Percentiles rank a stretch among this genome's conserved stretches.
phyloP scores from a whole-genome alignment of 2,329 filamentous ascomycete species.

The Huntiella abstrusa region DNA sequence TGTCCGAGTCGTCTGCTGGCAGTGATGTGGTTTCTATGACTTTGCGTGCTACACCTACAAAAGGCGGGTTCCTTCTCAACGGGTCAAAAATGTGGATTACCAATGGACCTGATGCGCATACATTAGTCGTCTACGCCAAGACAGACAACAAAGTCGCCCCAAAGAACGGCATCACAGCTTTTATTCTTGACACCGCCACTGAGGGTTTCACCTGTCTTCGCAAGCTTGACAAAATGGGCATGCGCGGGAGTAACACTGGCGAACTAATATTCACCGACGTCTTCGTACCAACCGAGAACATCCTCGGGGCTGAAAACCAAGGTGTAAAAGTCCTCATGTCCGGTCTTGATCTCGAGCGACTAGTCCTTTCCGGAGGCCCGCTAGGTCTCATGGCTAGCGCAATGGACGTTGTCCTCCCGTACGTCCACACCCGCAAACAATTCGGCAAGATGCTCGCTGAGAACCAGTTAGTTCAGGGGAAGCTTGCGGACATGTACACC shows the following conservation, averaged over 20 bases:
- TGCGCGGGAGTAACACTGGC: conserved; percentile 92
- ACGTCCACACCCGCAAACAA: conserved; percentile 74
- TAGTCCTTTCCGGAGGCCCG: conserved; percentile 80
- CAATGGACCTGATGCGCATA: conserved; percentile 86
- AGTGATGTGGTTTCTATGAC: conserved; percentile 95
- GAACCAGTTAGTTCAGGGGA: conserved; percentile 85
- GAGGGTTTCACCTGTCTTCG: conserved; percentile 70
- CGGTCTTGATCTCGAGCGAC: conserved; percentile 78
- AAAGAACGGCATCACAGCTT: conserved; percentile 86
- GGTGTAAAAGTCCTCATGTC: conserved; percentile 91
- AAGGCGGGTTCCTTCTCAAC: conserved; percentile 71
- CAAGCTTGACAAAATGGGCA: conserved; percentile 95
- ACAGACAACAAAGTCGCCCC: conserved; percentile 42
- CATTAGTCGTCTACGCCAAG: conserved; percentile 93
- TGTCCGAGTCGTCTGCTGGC: conserved; percentile 83
- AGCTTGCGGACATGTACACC: conserved; percentile 93
- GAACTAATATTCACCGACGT: conserved; percentile 82
- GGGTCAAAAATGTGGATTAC: conserved; percentile 99
- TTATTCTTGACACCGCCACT: conserved; percentile 56
- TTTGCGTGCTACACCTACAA: conserved; percentile 58
- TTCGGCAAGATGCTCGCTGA: conserved; percentile 74
- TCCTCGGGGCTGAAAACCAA: conserved; percentile 61
- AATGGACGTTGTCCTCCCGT: conserved; percentile 62
- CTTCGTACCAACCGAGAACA: conserved; percentile 66
- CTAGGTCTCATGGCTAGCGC: conserved; percentile 91